Conservation (phyloP, 805 yeast genomes). For the Ogataea pini region DNA sequence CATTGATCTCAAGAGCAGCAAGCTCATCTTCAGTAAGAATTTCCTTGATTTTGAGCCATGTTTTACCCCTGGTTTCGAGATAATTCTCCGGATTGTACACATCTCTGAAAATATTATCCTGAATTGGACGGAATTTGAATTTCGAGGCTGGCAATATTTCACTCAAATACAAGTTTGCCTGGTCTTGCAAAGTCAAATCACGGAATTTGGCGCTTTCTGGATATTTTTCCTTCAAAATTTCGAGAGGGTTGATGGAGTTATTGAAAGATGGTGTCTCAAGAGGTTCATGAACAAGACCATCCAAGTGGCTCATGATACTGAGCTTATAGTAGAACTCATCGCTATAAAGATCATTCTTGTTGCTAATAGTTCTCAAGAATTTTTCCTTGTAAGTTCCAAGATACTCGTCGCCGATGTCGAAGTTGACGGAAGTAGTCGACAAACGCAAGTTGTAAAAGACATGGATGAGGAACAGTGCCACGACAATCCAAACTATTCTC, state of each 20-base stretch:
- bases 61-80: slow-evolving; percentile 25
- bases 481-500: slow-evolving; percentile 14
- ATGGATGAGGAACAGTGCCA: slow-evolving; percentile 16
- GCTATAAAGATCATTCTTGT: slow-evolving; percentile 26
- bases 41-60: slow-evolving; percentile 32
- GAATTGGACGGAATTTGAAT: slow-evolving; percentile 31
- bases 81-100: slow-evolving; percentile 32
- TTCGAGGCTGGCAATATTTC: slow-evolving; percentile 24
- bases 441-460: slow-evolving; percentile 13
- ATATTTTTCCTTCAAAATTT: slow-evolving; percentile 20
- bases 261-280: slow-evolving; percentile 24
- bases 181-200: slow-evolving; percentile 14
- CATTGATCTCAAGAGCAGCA: slow-evolving; percentile 24
- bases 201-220: slow-evolving; percentile 20
- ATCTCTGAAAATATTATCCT: slow-evolving; percentile 33
- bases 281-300: slow-evolving; percentile 34
- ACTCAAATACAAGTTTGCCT: slow-evolving; percentile 22
- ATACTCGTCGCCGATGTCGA: slow-evolving; percentile 28
- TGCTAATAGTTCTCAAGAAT: slow-evolving; percentile 25
- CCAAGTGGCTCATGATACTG: slow-evolving; percentile 29
- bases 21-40: slow-evolving; percentile 28
- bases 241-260: slow-evolving; percentile 26
- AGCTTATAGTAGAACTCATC: slow-evolving; percentile 32
- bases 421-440: slow-evolving; percentile 8
- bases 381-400: slow-evolving; percentile 35